Evolutionary conservation across 1,284 basidiomycete genomes (phyloP), one percentile per base, ranked within the genome.

Genomic region (Fomitopsis palustris): DNA sequence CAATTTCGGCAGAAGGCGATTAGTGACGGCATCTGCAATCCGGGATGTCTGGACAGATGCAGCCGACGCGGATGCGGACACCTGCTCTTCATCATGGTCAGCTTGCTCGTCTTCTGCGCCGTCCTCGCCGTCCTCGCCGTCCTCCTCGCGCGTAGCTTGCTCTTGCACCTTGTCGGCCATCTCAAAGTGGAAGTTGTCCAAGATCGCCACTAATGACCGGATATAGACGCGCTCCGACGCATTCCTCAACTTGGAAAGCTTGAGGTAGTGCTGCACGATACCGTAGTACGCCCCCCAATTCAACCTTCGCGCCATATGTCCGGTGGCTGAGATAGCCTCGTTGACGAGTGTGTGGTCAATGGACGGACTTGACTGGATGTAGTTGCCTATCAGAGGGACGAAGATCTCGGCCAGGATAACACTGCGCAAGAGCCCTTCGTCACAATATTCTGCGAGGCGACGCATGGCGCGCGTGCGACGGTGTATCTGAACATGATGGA

Each of bases 401-500:
- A 99, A 93, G 12, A 98, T 81, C 27, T 95, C 94, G 9, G 85
- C 78, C 42, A 98, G 75, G 0, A 89, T 92, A 38, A 80, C 82
- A 69, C 90, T 93, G 43, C 87, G 81, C 52, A 98, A 73, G 17
- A 77, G 77, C 1, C 86, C 86, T 56, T 86, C 82, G n/a, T 88
- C 84, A 57, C 88, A 89, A 57, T 88, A 84, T 53, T 98, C 94
- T 0, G 87, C 87, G 14, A 99, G 82, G 33, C 96, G 84, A 31
- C 91, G 86, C 37, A 99, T 80, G 0, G 97, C 96, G 63, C 97
- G 82, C 1, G 89, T 88, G 21, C 96, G 87, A 59, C 96, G 88
- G 73, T 99, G 96, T 4, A 92, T 78, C 75, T 99, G 97, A 55
- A 99, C 87, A 72, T 99, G 97, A 64, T 92, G 86, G 55, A 99